These are phyloP conservation scores for Heliamphora pulchella DNA, from an alignment of 179 eudicot species.

Conservation along the genomic window DNA sequence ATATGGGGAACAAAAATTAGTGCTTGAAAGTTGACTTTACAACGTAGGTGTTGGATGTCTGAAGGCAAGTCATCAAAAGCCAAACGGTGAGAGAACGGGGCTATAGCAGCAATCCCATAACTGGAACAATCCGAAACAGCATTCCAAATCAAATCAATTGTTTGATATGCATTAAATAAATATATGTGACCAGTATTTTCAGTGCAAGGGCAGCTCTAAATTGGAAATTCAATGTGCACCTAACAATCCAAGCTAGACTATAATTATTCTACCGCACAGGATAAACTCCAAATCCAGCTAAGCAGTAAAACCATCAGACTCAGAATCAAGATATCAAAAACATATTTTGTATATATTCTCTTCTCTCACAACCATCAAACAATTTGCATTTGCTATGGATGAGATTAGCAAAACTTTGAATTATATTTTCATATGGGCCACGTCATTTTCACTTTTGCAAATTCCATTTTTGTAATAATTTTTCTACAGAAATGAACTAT, in stretches of 20 bases:
- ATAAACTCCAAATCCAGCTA: background rate
- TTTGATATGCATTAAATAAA: background rate
- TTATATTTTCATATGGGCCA: background rate
- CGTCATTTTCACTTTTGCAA: background rate
- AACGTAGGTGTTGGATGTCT: constrained; percentile 75
- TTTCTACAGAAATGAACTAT: background rate
- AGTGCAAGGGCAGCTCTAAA: background rate
- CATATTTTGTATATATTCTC: background rate
- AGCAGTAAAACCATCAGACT: background rate
- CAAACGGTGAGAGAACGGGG: constrained; percentile 49
- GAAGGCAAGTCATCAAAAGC: constrained; percentile 82
- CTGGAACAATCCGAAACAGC: constrained; percentile 15
- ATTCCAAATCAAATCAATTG: constrained; percentile 4
- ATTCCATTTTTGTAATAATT: background rate
- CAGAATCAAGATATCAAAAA: background rate
- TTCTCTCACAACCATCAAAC: constrained; percentile 2
- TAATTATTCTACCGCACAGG: background rate
- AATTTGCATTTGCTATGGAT: background rate
- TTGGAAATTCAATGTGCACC: background rate
- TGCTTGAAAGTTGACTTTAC: constrained; percentile 90
- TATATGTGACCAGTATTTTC: background rate
- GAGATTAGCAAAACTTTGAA: background rate
- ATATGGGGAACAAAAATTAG: constrained; percentile 75
- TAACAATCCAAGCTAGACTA: background rate
- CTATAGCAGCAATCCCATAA: constrained; percentile 21